Evolutionary conservation across 306 rosid species (phyloP), one percentile per base, ranked within the genome.

Genomic region (Trifolium fragiferum): DNA sequence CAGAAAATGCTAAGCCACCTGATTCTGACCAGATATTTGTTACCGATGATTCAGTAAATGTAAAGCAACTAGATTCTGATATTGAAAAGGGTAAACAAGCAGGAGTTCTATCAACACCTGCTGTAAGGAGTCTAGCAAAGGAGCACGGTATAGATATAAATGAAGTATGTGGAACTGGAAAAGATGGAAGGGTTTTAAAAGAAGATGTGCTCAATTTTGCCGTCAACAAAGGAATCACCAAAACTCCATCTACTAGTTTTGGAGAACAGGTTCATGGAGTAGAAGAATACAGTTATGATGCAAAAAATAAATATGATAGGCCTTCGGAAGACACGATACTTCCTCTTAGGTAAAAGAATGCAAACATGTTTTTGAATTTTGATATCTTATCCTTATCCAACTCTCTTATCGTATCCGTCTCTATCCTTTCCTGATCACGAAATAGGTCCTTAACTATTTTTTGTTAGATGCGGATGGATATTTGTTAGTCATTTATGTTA

Each of bases 61-160:
- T 64, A 20, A 70, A 77, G 66, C 25, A 75, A 3, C 30, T 66
- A n/a, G 84, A 68, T 63, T 76, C 88, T 61, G 79, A 81, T 60
- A 62, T 32, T 72, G 83, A 46, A 46, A 66, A 68, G 58, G 76
- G 68, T 33, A 80, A 79, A 53, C 82, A 4, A 11, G 75, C 83
- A 4, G 88, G 81, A 77, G 90, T 85, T 78, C 83, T 86, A 80
- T 90, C 96, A 44, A 91, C 97, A 16, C 98, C 98, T 50, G 82
- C 93, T 49, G 90, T 94, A 30, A 78, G 98, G 65, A 65, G 72
- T 73, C 92, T 94, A 82, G 95, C 97, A 53, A 91, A 90, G 86
- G 84, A 88, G 76, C 88, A 87, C 61, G 86, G 85, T 78, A 83
- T 91, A 76, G 81, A 91, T 74, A 82, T 94, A 86, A 88, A 78